Base-by-base conservation (phyloP, 148 eudicot species). In the Cornus florida region DNA sequence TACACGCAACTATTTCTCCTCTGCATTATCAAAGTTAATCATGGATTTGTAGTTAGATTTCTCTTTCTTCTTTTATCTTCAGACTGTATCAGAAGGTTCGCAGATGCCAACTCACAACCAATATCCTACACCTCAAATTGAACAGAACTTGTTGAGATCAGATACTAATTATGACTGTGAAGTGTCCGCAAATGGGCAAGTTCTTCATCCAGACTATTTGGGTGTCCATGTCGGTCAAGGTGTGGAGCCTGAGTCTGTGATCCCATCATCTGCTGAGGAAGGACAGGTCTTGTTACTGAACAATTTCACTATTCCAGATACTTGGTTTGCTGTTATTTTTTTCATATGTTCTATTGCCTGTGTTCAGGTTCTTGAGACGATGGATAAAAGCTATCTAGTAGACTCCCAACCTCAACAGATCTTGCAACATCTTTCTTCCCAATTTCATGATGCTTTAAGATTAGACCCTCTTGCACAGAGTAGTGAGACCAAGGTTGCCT, bases 401-500 rank as follows among this genome's bases (percentile, higher is more conserved):
- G 85, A 78, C 74, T n/a, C 89, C 23, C 89, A 89, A 59, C 56
- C 87, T 67, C 97, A 88, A 70, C 90, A 88, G 77, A 89, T 73
- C 84, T 85, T 91, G 91, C 95, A 90, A 38, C 93, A 89, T 62
- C 82, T 94, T 56, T 91, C 98, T 77, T 90, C 96, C 73, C 98
- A 92, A 75, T 94, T 97, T 72, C 95, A 81, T 73, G 87, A 88
- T 73, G 92, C 91, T 60, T 78, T 94, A 75, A 88, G 84, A 76
- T 57, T 92, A 82, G 88, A 85, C 19, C 77, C 91, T 78, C 78
- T 74, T 24, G 78, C 84, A 81, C 86, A 84, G 68, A 86, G 73
- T 65, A 79, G 68, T 74, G 93, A 85, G 76, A 75, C 86, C 13
- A 87, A 91, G 99, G 99, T 94, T 68, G 48, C 48, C 41, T 80